A percentile compares a stretch with the other conserved stretches of the same genome.
Evolutionary conservation across 495 filamentous ascomycete genomes (phyloP).

Genomic region (Aspergillus egyptiacus): DNA sequence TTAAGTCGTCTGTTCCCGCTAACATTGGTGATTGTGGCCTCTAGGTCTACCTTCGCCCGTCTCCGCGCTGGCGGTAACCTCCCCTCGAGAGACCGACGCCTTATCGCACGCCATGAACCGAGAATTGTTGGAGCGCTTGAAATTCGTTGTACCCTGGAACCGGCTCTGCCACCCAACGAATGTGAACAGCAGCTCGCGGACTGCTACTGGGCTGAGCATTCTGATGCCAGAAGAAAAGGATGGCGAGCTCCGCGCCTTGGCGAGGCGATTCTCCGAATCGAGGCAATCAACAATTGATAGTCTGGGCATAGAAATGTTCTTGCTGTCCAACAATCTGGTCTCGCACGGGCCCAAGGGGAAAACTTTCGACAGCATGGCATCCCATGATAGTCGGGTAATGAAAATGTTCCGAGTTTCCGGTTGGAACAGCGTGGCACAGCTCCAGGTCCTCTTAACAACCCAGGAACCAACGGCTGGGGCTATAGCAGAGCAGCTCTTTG

Average conservation of each 20-base stretch:
- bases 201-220: conserved; percentile 7
- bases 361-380: neutral
- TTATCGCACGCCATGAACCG: neutral
- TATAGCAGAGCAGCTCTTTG: conserved; percentile 11
- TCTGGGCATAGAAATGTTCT: conserved; percentile 7
- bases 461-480: conserved; percentile 10
- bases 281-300: neutral
- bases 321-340: conserved; percentile 13
- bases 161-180: neutral
- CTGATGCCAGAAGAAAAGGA: conserved; percentile 13
- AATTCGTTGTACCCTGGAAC: conserved; percentile 9
- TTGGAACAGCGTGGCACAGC: conserved; percentile 3
- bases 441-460: conserved; percentile 3
- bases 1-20: neutral
- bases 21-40: neutral
- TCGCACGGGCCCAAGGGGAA: neutral
- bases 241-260: neutral
- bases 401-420: conserved; percentile 9
- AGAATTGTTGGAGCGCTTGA: conserved; percentile 4
- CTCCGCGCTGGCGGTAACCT: neutral
- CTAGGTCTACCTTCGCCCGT: conserved; percentile 4
- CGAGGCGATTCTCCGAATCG: neutral
- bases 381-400: conserved; percentile 6
- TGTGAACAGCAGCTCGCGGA: conserved; percentile 8
- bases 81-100: neutral